Percentiles rank a stretch among this genome's conserved stretches.
Conservation (phyloP, 2,329 filamentous ascomycete species). For the Fusarium goolgardi region DNA sequence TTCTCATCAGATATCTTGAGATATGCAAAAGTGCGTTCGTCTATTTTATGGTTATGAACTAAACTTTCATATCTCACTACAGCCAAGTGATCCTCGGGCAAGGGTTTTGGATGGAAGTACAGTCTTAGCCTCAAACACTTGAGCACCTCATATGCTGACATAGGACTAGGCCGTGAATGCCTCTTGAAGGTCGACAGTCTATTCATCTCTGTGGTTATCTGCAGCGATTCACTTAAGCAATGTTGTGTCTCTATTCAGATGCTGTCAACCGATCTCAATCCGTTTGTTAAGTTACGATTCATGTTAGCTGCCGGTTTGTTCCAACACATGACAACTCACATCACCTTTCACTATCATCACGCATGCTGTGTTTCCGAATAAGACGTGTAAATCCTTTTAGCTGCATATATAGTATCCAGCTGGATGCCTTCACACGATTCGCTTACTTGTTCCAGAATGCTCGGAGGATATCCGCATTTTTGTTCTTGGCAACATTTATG, state of each 20-base stretch:
- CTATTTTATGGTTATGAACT: not conserved
- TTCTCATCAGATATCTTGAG: not conserved
- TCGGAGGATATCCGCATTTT: conserved; percentile 2
- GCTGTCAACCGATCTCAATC: conserved; percentile 1
- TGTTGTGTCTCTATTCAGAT: conserved; percentile 10
- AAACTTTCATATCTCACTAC: not conserved
- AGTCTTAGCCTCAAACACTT: conserved; percentile 29
- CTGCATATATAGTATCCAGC: conserved; percentile 7
- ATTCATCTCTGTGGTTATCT: not conserved
- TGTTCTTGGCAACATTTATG: not conserved
- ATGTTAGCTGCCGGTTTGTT: conserved; percentile 17
- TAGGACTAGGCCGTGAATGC: not conserved
- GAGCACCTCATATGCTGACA: not conserved
- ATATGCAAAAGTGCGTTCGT: not conserved
- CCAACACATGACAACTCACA: conserved; percentile 10
- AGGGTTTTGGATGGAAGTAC: not conserved
- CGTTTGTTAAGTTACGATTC: conserved; percentile 13
- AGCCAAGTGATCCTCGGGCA: not conserved
- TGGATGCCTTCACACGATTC: not conserved
- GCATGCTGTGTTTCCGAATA: not conserved
- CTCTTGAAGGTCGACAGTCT: not conserved
- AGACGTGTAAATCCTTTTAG: conserved; percentile 1
- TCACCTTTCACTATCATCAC: not conserved
- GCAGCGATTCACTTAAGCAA: not conserved
- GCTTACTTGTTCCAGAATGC: conserved; percentile 18